Evolutionary conservation across 2,329 filamentous ascomycete species (phyloP), one percentile per base, ranked within the genome.

Genomic region (Penicillium sclerotiorum): DNA sequence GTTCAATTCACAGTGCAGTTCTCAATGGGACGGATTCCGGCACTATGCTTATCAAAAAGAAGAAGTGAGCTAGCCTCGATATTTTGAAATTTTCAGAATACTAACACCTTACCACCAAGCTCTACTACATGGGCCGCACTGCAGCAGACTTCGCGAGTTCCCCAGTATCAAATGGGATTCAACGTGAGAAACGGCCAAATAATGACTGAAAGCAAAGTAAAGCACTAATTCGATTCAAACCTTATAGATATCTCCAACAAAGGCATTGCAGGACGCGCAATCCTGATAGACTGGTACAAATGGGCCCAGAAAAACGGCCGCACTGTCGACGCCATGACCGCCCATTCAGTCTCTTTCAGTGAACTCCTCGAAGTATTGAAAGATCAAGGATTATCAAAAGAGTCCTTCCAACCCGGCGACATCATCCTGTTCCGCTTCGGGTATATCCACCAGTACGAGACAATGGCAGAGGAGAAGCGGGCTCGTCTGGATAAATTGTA

Each of bases 41-140:
- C 46, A 53, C 32, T 53, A 53, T 17, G 50, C 40, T 5, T 53
- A 53, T 20, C 50, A 53, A 38, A 36, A 33, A 25, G 50, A 53
- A 41, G 45, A 48, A 40, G 45, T 54, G 0, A 47, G 44, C 40
- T 15, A 1, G 15, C 15, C 5, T 6, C 18, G 30, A 33, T 35
- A 35, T n/a, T n/a, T n/a, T 22, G 11, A 45, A 21, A 36, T 25
- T 20, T 37, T 30, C 5, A n/a, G 12, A 43, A 18, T 28, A n/a
- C 22, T 30, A 13, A 43, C 15, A 3, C 1, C n/a, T 8, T 8
- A 6, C n/a, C 7, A 15, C 22, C 44, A 30, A 47, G 44, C 44
- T 47, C 15, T 47, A 47, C n/a, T 47, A 47, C 17, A 47, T 47
- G 44, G 44, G 44, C 8, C 44, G 44, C 17, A 47, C 22, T 27